Conservation (phyloP, 352 stramenopile genomes). For the Salisapilia sapeloensis region DNA sequence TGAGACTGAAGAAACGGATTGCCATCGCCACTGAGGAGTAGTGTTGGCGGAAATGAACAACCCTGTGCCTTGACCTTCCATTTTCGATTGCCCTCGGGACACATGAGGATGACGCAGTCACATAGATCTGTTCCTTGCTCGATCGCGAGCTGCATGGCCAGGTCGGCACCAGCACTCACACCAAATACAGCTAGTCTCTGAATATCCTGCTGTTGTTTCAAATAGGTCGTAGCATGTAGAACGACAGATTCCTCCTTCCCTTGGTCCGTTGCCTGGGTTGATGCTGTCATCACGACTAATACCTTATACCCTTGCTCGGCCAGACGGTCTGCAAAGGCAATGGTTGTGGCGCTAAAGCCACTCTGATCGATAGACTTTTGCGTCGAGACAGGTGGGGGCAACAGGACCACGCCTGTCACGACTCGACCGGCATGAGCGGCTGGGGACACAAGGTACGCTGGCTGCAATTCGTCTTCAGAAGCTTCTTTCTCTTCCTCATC, state of each 20-base stretch:
- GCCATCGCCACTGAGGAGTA: slow-evolving; percentile 51
- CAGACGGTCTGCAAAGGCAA: slow-evolving; percentile 75
- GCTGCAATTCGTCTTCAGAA: slow-evolving; percentile 1
- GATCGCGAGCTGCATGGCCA: slow-evolving; percentile 45
- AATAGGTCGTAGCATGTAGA: slow-evolving; percentile 26
- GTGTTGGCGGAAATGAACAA: slow-evolving; percentile 18
- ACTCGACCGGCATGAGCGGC: slow-evolving; percentile 65
- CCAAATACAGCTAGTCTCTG: slow-evolving; percentile 57
- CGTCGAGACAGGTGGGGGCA: slow-evolving; percentile 29
- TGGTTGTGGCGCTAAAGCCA: slow-evolving; percentile 26
- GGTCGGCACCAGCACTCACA: slow-evolving; percentile 42
- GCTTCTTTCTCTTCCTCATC: too few species aligned
- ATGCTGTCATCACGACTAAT: slow-evolving; percentile 29
- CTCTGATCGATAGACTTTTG: slow-evolving; percentile 8
- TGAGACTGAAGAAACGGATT: slow-evolving; percentile 42
- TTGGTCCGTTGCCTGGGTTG: slow-evolving; percentile 5
- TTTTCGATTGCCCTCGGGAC: slow-evolving; percentile 29
- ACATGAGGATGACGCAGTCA: slow-evolving; percentile 59
- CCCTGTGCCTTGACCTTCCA: slow-evolving; percentile 3
- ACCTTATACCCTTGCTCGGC: slow-evolving; percentile 82
- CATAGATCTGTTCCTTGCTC: slow-evolving; percentile 12
- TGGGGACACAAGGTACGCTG: slow-evolving; percentile 56
- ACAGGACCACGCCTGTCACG: slow-evolving; percentile 65
- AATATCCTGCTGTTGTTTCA: slow-evolving; percentile 54
- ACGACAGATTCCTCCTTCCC: slow-evolving; percentile 6